These are phyloP conservation scores for Gryganskiella cystojenkinii DNA, from an alignment of 192 early-diverging fungal genomes.

Conservation along the genomic window DNA sequence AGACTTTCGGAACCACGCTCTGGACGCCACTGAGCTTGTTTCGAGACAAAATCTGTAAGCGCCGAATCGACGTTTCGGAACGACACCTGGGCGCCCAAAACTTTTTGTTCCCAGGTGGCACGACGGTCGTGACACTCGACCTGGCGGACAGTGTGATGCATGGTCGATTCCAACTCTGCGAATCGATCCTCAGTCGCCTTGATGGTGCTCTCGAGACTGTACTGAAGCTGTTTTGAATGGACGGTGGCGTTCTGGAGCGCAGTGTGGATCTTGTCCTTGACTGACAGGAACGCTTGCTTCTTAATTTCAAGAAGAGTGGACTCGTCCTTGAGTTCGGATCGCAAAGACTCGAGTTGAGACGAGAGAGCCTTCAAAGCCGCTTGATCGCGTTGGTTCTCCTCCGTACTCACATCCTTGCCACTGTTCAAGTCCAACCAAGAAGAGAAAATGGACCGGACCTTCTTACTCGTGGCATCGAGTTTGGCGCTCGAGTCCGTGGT, in stretches of 20 bases:
- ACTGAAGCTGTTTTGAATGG: constrained; percentile 28
- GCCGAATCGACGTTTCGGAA: constrained; percentile 7
- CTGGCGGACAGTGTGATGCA: constrained; percentile 13
- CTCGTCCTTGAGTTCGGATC: constrained; percentile 3
- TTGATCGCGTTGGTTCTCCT: background rate
- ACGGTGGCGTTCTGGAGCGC: constrained; percentile 14
- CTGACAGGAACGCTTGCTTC: constrained; percentile 14
- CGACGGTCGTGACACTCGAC: constrained; percentile 25
- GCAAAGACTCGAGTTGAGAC: constrained; percentile 6
- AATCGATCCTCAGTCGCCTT: constrained; percentile 17
- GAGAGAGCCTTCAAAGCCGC: background rate
- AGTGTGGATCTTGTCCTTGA: constrained; percentile 3
- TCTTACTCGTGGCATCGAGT: constrained; percentile 16
- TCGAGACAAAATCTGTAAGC: background rate
- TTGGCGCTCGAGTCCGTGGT: background rate
- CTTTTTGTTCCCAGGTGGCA: constrained; percentile 27
- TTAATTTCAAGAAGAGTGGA: constrained; percentile 3
- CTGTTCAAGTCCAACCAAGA: constrained; percentile 12
- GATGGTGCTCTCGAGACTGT: constrained; percentile 14
- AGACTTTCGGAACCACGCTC: background rate
- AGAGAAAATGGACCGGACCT: constrained; percentile 12
- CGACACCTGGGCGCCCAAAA: constrained; percentile 10
- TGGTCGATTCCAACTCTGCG: constrained; percentile 11
- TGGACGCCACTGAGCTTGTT: constrained; percentile 30
- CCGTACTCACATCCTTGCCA: background rate